Evolutionary conservation across 441 rosid genomes (phyloP).

Genomic region (Kokia cookei): DNA sequence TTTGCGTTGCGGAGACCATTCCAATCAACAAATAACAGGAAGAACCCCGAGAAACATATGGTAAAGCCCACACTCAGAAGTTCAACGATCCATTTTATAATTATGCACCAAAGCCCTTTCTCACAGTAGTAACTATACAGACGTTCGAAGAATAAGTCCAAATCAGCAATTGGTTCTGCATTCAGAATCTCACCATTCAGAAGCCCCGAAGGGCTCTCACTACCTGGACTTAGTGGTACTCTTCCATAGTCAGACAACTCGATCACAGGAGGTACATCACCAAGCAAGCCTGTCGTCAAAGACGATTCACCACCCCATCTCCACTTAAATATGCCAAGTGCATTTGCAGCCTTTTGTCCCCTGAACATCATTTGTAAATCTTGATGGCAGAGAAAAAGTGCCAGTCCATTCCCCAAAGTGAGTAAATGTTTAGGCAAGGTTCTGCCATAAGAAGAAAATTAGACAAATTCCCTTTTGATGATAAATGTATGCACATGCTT

Average conservation of each 20-base stretch:
- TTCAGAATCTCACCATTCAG: slow-evolving; percentile 88
- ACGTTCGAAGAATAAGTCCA: slow-evolving; percentile 90
- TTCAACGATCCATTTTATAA: slow-evolving; percentile 93
- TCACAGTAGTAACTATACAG: slow-evolving; percentile 90
- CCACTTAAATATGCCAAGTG: slow-evolving; percentile 61
- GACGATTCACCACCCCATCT: slow-evolving; percentile 64
- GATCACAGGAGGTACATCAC: slow-evolving; percentile 71
- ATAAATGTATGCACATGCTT: background rate
- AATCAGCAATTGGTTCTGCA: slow-evolving; percentile 75
- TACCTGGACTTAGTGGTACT: slow-evolving; percentile 85
- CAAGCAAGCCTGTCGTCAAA: slow-evolving; percentile 69
- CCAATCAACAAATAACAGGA: slow-evolving; percentile 92
- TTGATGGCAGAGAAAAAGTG: slow-evolving; percentile 40
- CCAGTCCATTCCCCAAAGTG: slow-evolving; percentile 78
- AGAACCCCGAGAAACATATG: slow-evolving; percentile 90
- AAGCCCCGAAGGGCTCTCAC: slow-evolving; percentile 93
- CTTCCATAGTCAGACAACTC: slow-evolving; percentile 84
- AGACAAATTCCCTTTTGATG: background rate
- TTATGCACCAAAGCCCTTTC: slow-evolving; percentile 97
- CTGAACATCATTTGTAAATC: slow-evolving; percentile 76
- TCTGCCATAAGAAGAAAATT: slow-evolving; percentile 22
- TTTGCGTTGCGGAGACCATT: slow-evolving; percentile 94
- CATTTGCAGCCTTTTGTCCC: slow-evolving; percentile 54
- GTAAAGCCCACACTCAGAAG: slow-evolving; percentile 83
- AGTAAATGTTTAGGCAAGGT: slow-evolving; percentile 12